phyloP scores from a whole-genome alignment of 2,329 filamentous ascomycete species.

The Diaporthe citri region DNA sequence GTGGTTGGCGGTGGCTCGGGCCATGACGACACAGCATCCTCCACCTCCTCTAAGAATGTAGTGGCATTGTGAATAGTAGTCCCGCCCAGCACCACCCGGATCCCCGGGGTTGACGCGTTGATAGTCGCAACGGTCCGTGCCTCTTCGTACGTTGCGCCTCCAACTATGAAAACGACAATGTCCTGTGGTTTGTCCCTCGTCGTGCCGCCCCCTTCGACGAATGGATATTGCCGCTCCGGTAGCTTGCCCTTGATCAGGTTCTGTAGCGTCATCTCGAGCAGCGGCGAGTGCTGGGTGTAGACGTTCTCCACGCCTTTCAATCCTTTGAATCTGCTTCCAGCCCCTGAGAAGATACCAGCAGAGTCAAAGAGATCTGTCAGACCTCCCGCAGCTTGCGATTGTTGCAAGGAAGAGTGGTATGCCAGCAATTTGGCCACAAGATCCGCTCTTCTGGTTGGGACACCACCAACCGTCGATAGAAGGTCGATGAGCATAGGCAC shows the following conservation, averaged over 20 bases:
- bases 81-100: slow-evolving; percentile 89
- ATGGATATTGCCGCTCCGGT: slow-evolving; percentile 90
- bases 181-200: slow-evolving; percentile 97
- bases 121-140: slow-evolving; percentile 96
- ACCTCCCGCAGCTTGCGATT: slow-evolving; percentile 79
- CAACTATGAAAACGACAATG: slow-evolving; percentile 93
- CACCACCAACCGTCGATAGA: slow-evolving; percentile 84
- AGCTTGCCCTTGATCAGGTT: slow-evolving; percentile 93
- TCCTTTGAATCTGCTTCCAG: slow-evolving; percentile 89
- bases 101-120: slow-evolving; percentile 89
- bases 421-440: slow-evolving; percentile 84
- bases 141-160: slow-evolving; percentile 95
- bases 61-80: slow-evolving; percentile 90
- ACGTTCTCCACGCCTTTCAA: slow-evolving; percentile 98
- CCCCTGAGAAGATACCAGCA: slow-evolving; percentile 89
- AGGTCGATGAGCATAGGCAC: slow-evolving; percentile 89
- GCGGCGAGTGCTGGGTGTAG: slow-evolving; percentile 95
- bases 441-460: slow-evolving; percentile 80
- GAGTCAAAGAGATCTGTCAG: slow-evolving; percentile 95
- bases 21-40: slow-evolving; percentile 89
- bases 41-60: slow-evolving; percentile 91
- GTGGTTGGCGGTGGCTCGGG: slow-evolving; percentile 70
- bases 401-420: slow-evolving; percentile 90
- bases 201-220: slow-evolving; percentile 87
- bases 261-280: slow-evolving; percentile 88